Conservation (phyloP, 2,329 filamentous ascomycete species). For the Penicillium sp. region DNA sequence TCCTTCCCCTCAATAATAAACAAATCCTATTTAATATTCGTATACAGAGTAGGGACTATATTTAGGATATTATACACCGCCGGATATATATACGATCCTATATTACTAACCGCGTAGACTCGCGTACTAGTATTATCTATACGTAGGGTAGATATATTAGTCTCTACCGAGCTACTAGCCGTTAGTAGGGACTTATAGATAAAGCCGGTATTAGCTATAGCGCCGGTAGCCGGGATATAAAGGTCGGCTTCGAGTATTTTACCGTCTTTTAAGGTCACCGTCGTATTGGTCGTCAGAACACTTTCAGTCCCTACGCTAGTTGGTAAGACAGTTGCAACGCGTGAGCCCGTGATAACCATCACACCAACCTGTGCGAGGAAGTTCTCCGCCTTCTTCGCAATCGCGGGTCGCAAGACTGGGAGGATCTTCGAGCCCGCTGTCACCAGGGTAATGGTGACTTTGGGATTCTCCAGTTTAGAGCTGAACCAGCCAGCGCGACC, state of each 20-base stretch:
- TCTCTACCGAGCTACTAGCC: constrained; percentile 38
- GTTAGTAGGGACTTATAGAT: constrained; percentile 33
- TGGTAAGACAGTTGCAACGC: constrained; percentile 39
- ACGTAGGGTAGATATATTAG: constrained; percentile 41
- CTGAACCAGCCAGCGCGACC: constrained; percentile 44
- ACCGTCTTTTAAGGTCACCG: constrained; percentile 44
- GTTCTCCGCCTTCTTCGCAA: constrained; percentile 39
- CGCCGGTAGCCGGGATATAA: constrained; percentile 51
- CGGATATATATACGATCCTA: constrained; percentile 41
- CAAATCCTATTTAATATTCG: constrained; percentile 52
- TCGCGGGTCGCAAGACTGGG: constrained; percentile 38
- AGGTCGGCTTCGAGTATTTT: constrained; percentile 45
- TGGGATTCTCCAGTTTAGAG: constrained; percentile 24
- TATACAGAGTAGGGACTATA: constrained; percentile 46
- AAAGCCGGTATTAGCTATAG: constrained; percentile 45
- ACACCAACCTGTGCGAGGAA: constrained; percentile 51
- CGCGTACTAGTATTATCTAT: constrained; percentile 38
- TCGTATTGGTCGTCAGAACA: constrained; percentile 30
- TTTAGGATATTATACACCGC: constrained; percentile 46
- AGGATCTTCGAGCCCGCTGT: constrained; percentile 42
- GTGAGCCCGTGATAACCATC: constrained; percentile 44
- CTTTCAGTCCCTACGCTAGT: constrained; percentile 28
- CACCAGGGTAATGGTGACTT: constrained; percentile 49
- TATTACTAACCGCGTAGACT: constrained; percentile 53
- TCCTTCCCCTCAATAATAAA: constrained; percentile 35